These are phyloP conservation scores for Isoetes taiwanensis DNA, from an alignment of 75 land plant species.

Conservation along the genomic window DNA sequence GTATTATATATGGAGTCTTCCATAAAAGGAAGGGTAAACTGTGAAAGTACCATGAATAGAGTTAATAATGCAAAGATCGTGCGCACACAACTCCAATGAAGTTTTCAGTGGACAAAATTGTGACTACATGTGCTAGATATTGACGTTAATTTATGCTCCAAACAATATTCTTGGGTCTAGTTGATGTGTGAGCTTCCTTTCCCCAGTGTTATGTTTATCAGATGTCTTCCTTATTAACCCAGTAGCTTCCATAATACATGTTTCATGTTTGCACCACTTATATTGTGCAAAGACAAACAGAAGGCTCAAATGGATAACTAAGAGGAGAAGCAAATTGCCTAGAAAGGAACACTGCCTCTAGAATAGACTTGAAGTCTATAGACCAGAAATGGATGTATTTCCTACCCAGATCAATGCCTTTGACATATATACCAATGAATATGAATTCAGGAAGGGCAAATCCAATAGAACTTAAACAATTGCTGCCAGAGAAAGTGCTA, in stretches of 20 bases:
- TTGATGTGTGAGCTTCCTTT: no score
- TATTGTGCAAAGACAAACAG: constrained; percentile 58
- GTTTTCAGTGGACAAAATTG: constrained; percentile 76
- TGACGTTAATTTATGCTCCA: not conserved
- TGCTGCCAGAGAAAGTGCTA: constrained; percentile 65
- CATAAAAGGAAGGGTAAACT: constrained; percentile 77
- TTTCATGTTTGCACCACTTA: constrained; percentile 76
- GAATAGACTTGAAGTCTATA: constrained; percentile 88
- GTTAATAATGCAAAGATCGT: constrained; percentile 84
- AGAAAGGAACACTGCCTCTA: constrained; percentile 63
- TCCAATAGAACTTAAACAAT: constrained; percentile 66
- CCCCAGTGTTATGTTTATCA: no score
- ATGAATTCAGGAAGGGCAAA: constrained; percentile 51
- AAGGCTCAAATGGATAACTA: constrained; percentile 48
- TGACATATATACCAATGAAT: constrained; percentile 64
- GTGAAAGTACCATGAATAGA: constrained; percentile 95
- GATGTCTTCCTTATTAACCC: not conserved
- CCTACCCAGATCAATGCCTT: constrained; percentile 85
- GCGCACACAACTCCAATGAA: constrained; percentile 87
- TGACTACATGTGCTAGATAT: constrained; percentile 10
- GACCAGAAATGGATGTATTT: constrained; percentile 98
- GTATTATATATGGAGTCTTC: constrained; percentile 56
- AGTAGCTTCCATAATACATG: not conserved
- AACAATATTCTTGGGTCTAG: not conserved
- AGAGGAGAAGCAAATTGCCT: constrained; percentile 61